Percentiles rank a stretch among this genome's conserved stretches.
Conservation (phyloP, 805 yeast species). For the Candida fluviatilis region DNA sequence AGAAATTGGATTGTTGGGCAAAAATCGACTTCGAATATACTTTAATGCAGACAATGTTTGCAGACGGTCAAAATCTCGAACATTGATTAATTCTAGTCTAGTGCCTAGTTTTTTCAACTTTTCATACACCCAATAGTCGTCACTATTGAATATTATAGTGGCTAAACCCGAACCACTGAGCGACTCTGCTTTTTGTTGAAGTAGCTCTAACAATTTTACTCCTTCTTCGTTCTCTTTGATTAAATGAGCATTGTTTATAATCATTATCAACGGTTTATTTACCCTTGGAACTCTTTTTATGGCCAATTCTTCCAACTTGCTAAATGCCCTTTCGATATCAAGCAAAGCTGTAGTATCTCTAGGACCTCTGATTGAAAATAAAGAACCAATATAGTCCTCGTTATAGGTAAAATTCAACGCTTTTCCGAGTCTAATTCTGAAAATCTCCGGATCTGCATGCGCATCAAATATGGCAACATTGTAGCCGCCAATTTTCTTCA, state of each 20-base stretch:
- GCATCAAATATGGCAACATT: conserved; percentile 75
- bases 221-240: conserved; percentile 77
- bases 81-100: conserved; percentile 66
- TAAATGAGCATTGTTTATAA: conserved; percentile 72
- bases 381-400: conserved; percentile 80
- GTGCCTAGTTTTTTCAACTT: conserved; percentile 69
- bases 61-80: conserved; percentile 53
- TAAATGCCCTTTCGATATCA: conserved; percentile 80
- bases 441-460: conserved; percentile 81
- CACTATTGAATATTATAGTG: conserved; percentile 70
- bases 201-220: conserved; percentile 58
- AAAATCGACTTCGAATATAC: conserved; percentile 42
- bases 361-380: conserved; percentile 79
- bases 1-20: conserved; percentile 31
- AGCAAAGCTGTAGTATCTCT: conserved; percentile 78
- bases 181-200: conserved; percentile 81
- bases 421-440: conserved; percentile 69
- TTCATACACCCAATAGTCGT: conserved; percentile 86
- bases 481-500: conserved; percentile 57
- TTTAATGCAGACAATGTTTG: conserved; percentile 55
- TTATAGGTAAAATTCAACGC: conserved; percentile 70
- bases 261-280: conserved; percentile 57
- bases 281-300: conserved; percentile 37
- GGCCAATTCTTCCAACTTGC: conserved; percentile 71
- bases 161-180: conserved; percentile 70